Evolutionary conservation across 176 grass and related monocot species (phyloP), one percentile per base, ranked within the genome.

Genomic region (Rhynchospora breviuscula): DNA sequence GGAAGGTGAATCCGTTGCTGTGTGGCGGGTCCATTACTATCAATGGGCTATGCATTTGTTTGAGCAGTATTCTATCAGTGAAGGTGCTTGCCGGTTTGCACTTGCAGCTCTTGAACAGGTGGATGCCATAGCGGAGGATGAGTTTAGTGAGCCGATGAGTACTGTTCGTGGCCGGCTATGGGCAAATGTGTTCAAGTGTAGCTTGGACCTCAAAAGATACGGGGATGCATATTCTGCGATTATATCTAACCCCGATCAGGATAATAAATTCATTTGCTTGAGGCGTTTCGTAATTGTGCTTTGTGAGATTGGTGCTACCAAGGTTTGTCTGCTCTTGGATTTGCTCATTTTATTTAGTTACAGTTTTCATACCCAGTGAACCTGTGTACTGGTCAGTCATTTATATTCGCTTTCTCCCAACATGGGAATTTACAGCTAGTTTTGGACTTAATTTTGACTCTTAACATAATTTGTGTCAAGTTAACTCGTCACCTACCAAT

Each of bases 271-370:
- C 53, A 85, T 93, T 25, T 94, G 92, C 71, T 89, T 98, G 69
- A 94, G 92, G 89, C 92, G 92, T 74, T 98, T 98, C 67, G 86
- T 98, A 79, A 87, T 91, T 85, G 95, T 94, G 87, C 92, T 98
- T 88, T 98, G 92, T 71, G 95, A 98, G 85, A 88, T 91, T 52
- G 86, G 89, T 78, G 90, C 91, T 81, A 88, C 87, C 67, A 94
- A 98, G 95, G 95, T 98, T 90, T 84, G 88, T 14, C 66, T 66
- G 14, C 59, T 82, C 40, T 67, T 59, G 17, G 48, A 44, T 84
- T 84, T 54, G 77, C 0, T 66, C 48, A 51, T 31, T 83, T 72
- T 22, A 75, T 75, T 25, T 75, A 14, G 43, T 49, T 21, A 76
- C 8, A 76, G 21, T 76, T 74, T 26, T 53, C 21, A 76, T 76